Evolutionary conservation across 176 grass and related monocot genomes (phyloP).

Genomic region (Carex cristatella): DNA sequence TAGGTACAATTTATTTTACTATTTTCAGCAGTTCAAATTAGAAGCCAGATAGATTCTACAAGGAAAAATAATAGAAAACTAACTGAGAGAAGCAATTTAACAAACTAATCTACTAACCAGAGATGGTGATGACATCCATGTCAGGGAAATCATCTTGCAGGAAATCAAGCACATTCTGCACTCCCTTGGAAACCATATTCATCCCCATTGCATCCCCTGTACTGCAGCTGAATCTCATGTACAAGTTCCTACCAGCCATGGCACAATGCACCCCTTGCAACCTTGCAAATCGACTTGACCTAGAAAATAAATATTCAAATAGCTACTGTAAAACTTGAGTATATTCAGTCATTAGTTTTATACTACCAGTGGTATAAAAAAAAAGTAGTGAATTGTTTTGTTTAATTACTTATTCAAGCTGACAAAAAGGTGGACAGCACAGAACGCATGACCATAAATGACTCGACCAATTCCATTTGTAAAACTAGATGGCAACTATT

Average conservation of each 20-base stretch:
- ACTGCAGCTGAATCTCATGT: constrained; percentile 86
- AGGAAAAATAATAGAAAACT: background rate
- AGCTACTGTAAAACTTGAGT: background rate
- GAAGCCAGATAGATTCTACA: background rate
- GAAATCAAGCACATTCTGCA: constrained; percentile 82
- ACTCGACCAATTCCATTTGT: constrained; percentile 11
- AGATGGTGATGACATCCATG: constrained; percentile 90
- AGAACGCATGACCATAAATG: constrained; percentile 7
- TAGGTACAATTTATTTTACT: background rate
- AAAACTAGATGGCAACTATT: background rate
- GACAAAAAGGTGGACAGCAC: constrained; percentile 3
- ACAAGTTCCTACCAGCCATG: constrained; percentile 84
- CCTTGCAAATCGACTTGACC: constrained; percentile 82
- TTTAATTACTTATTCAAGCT: constrained; percentile 16
- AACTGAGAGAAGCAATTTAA: background rate
- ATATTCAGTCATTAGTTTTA: background rate
- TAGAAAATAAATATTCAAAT: constrained; percentile 27
- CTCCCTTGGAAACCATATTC: constrained; percentile 97
- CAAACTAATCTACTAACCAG: constrained; percentile 37
- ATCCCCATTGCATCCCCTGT: constrained; percentile 99
- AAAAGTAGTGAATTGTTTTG: constrained; percentile 6
- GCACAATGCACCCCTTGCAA: constrained; percentile 69
- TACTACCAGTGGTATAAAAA: background rate
- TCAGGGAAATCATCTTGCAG: constrained; percentile 76
- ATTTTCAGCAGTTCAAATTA: background rate